Base-by-base conservation (phyloP, 768 basidiomycete genomes). In the Lentinula aciculospora region DNA sequence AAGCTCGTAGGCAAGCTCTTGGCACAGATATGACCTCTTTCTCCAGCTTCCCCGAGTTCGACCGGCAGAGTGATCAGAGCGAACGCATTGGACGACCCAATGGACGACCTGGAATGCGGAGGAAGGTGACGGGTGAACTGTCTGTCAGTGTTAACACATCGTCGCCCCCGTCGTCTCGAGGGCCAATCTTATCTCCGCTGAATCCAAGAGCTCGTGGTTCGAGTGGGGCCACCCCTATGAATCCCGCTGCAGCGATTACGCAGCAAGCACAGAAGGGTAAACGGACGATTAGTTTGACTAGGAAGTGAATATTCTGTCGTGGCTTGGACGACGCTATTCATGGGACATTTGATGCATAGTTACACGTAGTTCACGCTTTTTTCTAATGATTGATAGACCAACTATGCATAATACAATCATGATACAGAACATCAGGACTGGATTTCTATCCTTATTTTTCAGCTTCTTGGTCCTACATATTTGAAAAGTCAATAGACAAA, bases 1-100 rank as follows among this genome's bases (percentile, higher is more conserved):
- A 94, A 67, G 84, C 94, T 3, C 83, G 94, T 28, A 78, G 95
- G 36, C 86, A 84, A 62, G 83, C 86, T 0, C 73, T 88, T 6
- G 89, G 88, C n/a, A 72, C 78, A 13, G 88, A 93, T 56, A 74
- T 69, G 0, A 68, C 79, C 2, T 71, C 83, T 1, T 79, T 84
- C 57, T 71, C 78, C 5, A 81, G 77, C 12, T 76, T 76, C 59
- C 63, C 72, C 57, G 80, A 77, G 51, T 73, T 71, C 34, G 79
- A 83, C 37, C 78, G 74, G 66, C 65, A 66, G 67, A 62, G 62
- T 47, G 66, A 63, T 25, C 69, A 66, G 29, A 53, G 51, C 23
- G 51, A 58, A 44, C 69, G 62, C 57, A 68, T 39, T 58, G 65
- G 59, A 13, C 60, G 53, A 25, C 48, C 60, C n/a, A 65, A 42